Conservation (phyloP, 1,139 yeast species). For the Blastobotrys proliferans region DNA sequence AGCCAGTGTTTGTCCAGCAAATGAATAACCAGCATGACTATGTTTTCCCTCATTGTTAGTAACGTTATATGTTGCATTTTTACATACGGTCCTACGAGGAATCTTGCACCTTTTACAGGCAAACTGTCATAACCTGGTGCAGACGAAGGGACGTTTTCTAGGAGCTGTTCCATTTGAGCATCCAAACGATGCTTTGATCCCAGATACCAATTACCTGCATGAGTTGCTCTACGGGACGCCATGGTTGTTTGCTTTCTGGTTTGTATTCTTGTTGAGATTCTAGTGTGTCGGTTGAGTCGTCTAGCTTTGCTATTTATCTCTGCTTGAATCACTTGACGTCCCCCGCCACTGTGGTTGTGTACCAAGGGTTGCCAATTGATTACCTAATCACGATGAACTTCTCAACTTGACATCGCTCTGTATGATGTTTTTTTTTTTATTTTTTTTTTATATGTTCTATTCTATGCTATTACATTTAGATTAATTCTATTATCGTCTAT, state of each 20-base stretch:
- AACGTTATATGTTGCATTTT: slow-evolving; percentile 6
- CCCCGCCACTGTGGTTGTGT: no score
- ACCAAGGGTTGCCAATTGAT: no score
- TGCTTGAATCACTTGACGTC: no score
- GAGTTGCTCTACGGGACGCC: slow-evolving; percentile 59
- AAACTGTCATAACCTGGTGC: slow-evolving; percentile 29
- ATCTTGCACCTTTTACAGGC: slow-evolving; percentile 54
- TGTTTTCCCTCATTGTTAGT: slow-evolving; percentile 25
- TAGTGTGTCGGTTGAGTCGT: no score
- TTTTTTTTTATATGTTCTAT: no score
- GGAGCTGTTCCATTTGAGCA: slow-evolving; percentile 46
- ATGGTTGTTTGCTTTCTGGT: slow-evolving; percentile 4
- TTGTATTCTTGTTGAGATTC: not conserved
- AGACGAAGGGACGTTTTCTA: slow-evolving; percentile 30
- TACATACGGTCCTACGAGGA: slow-evolving; percentile 50
- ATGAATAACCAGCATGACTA: slow-evolving; percentile 95
- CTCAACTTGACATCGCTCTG: no score
- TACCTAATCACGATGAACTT: no score
- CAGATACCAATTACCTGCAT: slow-evolving; percentile 88
- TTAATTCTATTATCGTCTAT: no score
- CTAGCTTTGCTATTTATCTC: no score
- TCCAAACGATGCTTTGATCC: slow-evolving; percentile 43
- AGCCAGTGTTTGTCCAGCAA: slow-evolving; percentile 75
- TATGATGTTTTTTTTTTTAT: no score
- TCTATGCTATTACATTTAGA: no score